Percentiles rank a stretch among this genome's conserved stretches.
These are phyloP conservation scores for Mucor ambiguus DNA, from an alignment of 371 early-diverging fungal species.

Conservation along the genomic window DNA sequence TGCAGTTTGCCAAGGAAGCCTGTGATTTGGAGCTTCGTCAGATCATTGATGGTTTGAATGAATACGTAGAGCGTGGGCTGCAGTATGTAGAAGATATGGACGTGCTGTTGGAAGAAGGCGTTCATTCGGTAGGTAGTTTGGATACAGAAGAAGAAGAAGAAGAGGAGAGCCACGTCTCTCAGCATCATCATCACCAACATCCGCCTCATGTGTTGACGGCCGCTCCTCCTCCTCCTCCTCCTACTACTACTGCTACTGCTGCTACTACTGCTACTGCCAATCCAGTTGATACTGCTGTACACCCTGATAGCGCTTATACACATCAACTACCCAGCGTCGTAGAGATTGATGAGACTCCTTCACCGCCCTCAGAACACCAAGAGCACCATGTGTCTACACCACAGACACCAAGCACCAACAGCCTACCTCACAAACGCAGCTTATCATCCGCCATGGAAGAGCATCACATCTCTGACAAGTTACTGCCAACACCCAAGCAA, in stretches of 20 bases:
- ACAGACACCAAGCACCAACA: conserved; percentile 7
- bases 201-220: neutral
- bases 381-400: neutral
- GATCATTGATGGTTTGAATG: conserved; percentile 71
- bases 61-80: conserved; percentile 69
- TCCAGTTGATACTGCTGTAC: neutral
- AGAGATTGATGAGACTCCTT: conserved; percentile 18
- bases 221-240: too few relatives aligned
- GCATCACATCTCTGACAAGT: neutral
- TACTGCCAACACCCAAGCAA: neutral
- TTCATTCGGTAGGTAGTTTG: conserved; percentile 20
- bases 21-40: conserved; percentile 56
- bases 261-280: neutral
- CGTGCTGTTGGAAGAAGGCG: conserved; percentile 30
- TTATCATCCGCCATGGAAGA: conserved; percentile 22
- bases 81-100: conserved; percentile 60
- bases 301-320: neutral
- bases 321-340: conserved; percentile 17
- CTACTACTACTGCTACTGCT: too few relatives aligned
- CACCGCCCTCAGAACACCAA: neutral
- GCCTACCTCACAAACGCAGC: conserved; percentile 30
- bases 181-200: neutral
- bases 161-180: neutral
- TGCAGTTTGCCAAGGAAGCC: conserved; percentile 45
- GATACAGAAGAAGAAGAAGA: conserved; percentile 31